Conservation (phyloP, 192 early-diverging fungal genomes). For the Geranomyces michiganensis region DNA sequence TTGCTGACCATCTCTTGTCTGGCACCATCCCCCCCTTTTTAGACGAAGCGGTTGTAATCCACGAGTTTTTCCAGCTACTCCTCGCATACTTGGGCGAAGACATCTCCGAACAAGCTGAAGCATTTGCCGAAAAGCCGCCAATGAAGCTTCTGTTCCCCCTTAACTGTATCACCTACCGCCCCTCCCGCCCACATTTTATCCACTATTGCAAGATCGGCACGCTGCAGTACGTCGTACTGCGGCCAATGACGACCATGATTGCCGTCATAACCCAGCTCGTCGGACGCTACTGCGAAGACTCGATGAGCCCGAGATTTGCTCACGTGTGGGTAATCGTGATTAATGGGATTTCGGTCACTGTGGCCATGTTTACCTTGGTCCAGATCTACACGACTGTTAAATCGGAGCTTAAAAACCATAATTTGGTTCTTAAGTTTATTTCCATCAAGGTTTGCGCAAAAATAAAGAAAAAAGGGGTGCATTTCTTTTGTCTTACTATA, state of each 20-base stretch:
- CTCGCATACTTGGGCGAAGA: slow-evolving; percentile 14
- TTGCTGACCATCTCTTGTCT: slow-evolving; percentile 61
- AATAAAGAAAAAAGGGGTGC: not conserved
- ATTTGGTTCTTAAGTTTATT: slow-evolving; percentile 12
- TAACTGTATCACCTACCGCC: slow-evolving; percentile 64
- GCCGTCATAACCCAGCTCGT: slow-evolving; percentile 62
- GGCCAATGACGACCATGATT: slow-evolving; percentile 61
- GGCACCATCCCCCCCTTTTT: slow-evolving; percentile 19
- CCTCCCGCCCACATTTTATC: slow-evolving; percentile 58
- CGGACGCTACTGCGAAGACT: slow-evolving; percentile 58
- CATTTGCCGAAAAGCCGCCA: slow-evolving; percentile 3
- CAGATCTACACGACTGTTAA: slow-evolving; percentile 67
- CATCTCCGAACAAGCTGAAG: slow-evolving; percentile 15
- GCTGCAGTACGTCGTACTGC: slow-evolving; percentile 73
- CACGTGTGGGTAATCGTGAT: slow-evolving; percentile 69
- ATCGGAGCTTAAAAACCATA: slow-evolving; percentile 24
- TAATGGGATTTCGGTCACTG: slow-evolving; percentile 63
- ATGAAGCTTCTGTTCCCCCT: slow-evolving; percentile 46
- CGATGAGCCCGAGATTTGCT: slow-evolving; percentile 65
- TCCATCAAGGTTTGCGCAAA: slow-evolving; percentile 19
- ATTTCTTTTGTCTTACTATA: not conserved
- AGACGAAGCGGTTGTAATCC: slow-evolving; percentile 20
- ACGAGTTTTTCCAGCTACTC: slow-evolving; percentile 26
- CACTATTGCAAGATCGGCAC: slow-evolving; percentile 63
- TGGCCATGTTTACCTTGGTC: slow-evolving; percentile 73